phyloP scores from a whole-genome alignment of 495 filamentous ascomycete species.

The Xylona heveae region DNA sequence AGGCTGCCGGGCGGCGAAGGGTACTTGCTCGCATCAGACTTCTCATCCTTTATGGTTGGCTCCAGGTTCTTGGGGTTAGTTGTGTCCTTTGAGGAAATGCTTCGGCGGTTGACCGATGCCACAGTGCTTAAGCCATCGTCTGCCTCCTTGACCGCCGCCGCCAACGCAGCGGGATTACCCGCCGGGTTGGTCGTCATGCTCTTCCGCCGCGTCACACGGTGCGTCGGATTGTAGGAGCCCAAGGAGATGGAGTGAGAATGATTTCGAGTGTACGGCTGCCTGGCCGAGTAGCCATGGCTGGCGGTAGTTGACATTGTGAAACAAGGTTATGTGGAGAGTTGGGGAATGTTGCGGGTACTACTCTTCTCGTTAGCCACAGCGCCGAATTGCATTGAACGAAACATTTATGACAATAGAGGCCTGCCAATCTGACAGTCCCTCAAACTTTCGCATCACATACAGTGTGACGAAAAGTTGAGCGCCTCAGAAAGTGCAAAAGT shows the following conservation, averaged over 20 bases:
- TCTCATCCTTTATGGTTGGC: no score
- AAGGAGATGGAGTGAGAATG: conserved; percentile 69
- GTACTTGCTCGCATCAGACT: no score
- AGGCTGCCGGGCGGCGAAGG: conserved; percentile 16
- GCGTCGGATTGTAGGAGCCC: conserved; percentile 54
- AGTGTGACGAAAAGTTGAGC: no score
- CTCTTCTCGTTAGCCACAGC: no score
- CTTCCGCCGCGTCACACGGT: conserved; percentile 84
- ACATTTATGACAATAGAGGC: no score
- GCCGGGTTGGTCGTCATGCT: conserved; percentile 63
- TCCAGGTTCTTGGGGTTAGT: background rate
- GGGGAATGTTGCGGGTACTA: no score
- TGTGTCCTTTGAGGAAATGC: background rate
- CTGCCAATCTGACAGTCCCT: no score
- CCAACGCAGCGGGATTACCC: conserved; percentile 53
- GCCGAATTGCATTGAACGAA: no score
- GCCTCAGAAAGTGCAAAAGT: no score
- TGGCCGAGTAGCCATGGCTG: no score
- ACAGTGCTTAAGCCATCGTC: conserved; percentile 23
- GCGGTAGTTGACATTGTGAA: background rate
- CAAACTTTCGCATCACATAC: no score
- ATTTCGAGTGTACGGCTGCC: conserved; percentile 41
- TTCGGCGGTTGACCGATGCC: background rate
- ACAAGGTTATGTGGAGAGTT: no score
- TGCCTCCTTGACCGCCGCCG: conserved; percentile 50